Evolutionary conservation across 768 basidiomycete genomes (phyloP).

Genomic region (Harrya chromipes): DNA sequence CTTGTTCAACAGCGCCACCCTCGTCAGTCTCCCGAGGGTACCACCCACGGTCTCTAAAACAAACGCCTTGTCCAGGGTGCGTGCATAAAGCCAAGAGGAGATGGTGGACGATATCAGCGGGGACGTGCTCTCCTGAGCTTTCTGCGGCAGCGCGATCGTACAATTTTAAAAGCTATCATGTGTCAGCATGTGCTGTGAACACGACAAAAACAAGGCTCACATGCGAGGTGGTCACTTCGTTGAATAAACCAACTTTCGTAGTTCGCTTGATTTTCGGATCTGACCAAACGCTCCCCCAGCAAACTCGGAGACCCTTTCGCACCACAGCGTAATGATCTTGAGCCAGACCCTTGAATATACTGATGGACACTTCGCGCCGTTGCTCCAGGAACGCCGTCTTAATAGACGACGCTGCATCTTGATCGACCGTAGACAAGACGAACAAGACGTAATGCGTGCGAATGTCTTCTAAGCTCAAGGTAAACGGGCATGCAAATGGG

Average conservation of each 20-base stretch:
- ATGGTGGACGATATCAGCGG: no score
- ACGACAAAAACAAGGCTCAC: conserved; percentile 36
- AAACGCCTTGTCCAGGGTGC: conserved; percentile 81
- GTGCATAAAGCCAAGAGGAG: no score
- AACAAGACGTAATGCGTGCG: no score
- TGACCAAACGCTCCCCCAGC: conserved; percentile 74
- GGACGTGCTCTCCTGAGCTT: conserved; percentile 49
- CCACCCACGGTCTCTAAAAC: conserved; percentile 89
- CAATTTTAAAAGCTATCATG: conserved; percentile 60
- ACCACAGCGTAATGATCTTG: no score
- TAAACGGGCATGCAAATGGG: no score
- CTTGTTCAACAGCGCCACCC: conserved; percentile 36
- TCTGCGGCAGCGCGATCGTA: conserved; percentile 61
- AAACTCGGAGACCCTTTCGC: conserved; percentile 72
- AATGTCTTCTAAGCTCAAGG: no score
- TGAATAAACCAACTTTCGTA: conserved; percentile 68
- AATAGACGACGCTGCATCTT: no score
- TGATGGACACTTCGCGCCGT: no score
- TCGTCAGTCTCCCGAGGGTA: conserved; percentile 69
- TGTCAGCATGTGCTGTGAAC: neutral
- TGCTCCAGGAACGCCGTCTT: no score
- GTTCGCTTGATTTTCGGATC: conserved; percentile 74
- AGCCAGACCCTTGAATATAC: no score
- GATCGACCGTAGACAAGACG: no score
- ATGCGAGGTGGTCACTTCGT: conserved; percentile 59